A percentile compares a stretch with the other conserved stretches of the same genome.
Evolutionary conservation across 2,329 filamentous ascomycete genomes (phyloP).

Genomic region (Ciborinia camelliae): DNA sequence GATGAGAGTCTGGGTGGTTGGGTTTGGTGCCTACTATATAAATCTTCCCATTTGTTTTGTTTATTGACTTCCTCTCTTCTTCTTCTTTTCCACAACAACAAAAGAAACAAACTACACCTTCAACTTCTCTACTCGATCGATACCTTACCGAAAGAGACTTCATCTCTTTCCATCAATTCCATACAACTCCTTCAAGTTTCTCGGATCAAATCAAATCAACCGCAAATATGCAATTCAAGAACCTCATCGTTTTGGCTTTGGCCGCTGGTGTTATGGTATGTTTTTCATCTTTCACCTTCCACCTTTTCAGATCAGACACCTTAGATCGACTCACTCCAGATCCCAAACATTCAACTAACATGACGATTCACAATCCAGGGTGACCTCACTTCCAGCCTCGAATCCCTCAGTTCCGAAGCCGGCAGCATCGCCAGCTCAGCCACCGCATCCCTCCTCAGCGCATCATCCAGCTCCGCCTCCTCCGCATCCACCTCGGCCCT

Average conservation of each 20-base stretch:
- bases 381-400: slow-evolving; percentile 13
- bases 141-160: not conserved
- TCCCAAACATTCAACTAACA: too few species aligned
- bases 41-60: not conserved
- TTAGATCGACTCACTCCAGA: too few species aligned
- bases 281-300: not conserved
- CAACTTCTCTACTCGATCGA: not conserved
- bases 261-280: slow-evolving; percentile 28
- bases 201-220: not conserved
- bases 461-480: not conserved
- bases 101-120: not conserved
- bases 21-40: too few species aligned
- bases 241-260: slow-evolving; percentile 31
- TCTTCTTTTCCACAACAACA: not conserved
- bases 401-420: slow-evolving; percentile 1
- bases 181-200: not conserved
- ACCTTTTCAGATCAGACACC: too few species aligned
- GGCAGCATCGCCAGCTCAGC: not conserved
- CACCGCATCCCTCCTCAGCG: not conserved
- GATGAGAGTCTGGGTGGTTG: too few species aligned
- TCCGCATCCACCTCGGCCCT: not conserved
- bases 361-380: slow-evolving; percentile 11
- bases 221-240: slow-evolving; percentile 35
- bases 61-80: not conserved
- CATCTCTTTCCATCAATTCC: not conserved